A percentile compares a stretch with the other conserved stretches of the same genome.
phyloP scores from a whole-genome alignment of 2,329 filamentous ascomycete genomes.

The Aureobasidium sp. region DNA sequence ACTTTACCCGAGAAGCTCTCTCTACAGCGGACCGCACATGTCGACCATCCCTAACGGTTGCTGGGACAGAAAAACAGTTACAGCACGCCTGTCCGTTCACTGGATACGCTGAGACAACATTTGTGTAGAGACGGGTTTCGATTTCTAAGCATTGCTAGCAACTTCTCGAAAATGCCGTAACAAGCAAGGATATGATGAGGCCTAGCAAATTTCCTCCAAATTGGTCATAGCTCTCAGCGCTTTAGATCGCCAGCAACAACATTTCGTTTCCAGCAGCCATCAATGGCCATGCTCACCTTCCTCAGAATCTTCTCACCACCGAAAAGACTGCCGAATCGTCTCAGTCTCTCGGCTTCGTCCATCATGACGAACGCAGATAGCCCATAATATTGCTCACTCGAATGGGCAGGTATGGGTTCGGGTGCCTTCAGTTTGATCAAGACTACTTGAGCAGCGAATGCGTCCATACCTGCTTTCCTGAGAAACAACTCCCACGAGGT shows the following conservation, averaged over 20 bases:
- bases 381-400: conserved; percentile 32
- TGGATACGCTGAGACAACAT: background rate
- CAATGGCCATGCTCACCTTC: conserved; percentile 46
- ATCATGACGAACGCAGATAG: conserved; percentile 54
- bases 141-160: conserved; percentile 13
- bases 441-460: conserved; percentile 62
- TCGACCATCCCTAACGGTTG: background rate
- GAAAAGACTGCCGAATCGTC: conserved; percentile 46
- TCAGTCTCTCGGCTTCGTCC: conserved; percentile 43
- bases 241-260: background rate
- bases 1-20: background rate
- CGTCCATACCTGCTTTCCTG: conserved; percentile 59
- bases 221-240: conserved; percentile 5
- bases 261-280: conserved; percentile 24
- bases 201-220: conserved; percentile 5
- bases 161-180: background rate
- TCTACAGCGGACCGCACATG: background rate
- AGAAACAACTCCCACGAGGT: conserved; percentile 63
- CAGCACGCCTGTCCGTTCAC: background rate
- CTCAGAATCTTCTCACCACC: conserved; percentile 49
- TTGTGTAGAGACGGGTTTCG: background rate
- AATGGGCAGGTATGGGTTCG: background rate
- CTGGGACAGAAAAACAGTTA: background rate
- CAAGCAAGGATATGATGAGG: conserved; percentile 6
- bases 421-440: conserved; percentile 41